phyloP scores from a whole-genome alignment of 1,284 basidiomycete genomes.

The Apiotrichum domesticum region DNA sequence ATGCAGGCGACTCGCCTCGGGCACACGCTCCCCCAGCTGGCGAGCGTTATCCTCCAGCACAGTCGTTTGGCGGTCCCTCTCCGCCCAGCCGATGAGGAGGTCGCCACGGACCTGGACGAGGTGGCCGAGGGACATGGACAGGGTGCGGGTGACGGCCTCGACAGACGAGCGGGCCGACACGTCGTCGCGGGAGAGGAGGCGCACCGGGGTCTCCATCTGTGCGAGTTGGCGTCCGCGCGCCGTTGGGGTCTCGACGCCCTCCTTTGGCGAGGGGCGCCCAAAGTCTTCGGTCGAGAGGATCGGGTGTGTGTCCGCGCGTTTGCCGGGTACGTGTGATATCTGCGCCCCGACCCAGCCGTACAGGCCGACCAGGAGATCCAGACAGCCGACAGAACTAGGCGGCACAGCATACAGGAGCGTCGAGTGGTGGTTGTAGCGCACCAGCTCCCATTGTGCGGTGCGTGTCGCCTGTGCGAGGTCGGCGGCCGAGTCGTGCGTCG shows the following conservation, averaged over 20 bases:
- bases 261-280: neutral
- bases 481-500: conserved; percentile 3
- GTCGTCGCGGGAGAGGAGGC: conserved; percentile 18
- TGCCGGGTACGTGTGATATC: conserved; percentile 21
- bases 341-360: conserved; percentile 41
- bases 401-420: conserved; percentile 43
- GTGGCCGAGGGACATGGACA: conserved; percentile 30
- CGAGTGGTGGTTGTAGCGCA: conserved; percentile 42
- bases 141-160: conserved; percentile 22
- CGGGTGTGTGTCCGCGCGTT: conserved; percentile 15
- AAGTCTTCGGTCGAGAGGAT: conserved; percentile 9
- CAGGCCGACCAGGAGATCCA: conserved; percentile 41
- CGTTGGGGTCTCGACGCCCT: conserved; percentile 14
- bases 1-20: conserved; percentile 4
- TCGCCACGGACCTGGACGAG: conserved; percentile 27
- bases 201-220: conserved; percentile 17
- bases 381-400: conserved; percentile 39
- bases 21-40: conserved; percentile 9
- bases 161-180: conserved; percentile 7
- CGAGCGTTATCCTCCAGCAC: conserved; percentile 26
- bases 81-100: conserved; percentile 34
- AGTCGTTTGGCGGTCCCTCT: conserved; percentile 29
- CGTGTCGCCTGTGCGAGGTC: conserved; percentile 38
- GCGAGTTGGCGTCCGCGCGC: conserved; percentile 16
- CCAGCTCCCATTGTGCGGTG: conserved; percentile 40